A percentile compares a stretch with the other conserved stretches of the same genome.
Conservation (phyloP, 2,329 filamentous ascomycete species). For the Epichloe glyceriae region DNA sequence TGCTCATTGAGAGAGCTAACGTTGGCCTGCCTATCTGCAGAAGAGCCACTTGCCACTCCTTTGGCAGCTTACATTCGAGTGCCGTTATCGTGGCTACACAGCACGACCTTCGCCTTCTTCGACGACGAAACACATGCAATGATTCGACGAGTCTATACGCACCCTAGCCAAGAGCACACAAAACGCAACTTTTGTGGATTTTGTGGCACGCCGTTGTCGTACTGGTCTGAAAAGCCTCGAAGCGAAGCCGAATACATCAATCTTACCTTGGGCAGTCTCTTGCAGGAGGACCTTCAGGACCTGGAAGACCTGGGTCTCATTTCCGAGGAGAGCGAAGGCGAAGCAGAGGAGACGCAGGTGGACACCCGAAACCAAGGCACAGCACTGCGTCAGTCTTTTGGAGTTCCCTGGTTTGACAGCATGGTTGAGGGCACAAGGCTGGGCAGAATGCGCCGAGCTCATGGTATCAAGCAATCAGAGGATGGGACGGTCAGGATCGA, state of each 20-base stretch:
- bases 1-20: background rate
- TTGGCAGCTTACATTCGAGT: slow-evolving; percentile 73
- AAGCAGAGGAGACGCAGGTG: slow-evolving; percentile 12
- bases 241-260: slow-evolving; percentile 68
- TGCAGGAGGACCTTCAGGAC: slow-evolving; percentile 55
- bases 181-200: slow-evolving; percentile 81
- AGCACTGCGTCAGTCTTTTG: slow-evolving; percentile 43
- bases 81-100: slow-evolving; percentile 69
- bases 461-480: slow-evolving; percentile 37
- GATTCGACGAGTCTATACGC: slow-evolving; percentile 56
- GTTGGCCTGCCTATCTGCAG: slow-evolving; percentile 15
- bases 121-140: slow-evolving; percentile 59
- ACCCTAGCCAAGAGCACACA: slow-evolving; percentile 40
- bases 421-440: slow-evolving; percentile 65
- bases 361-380: slow-evolving; percentile 15
- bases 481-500: slow-evolving; percentile 57
- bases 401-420: slow-evolving; percentile 75
- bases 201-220: slow-evolving; percentile 75
- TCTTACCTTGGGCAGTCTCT: slow-evolving; percentile 66
- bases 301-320: slow-evolving; percentile 67
- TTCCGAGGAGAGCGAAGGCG: slow-evolving; percentile 28
- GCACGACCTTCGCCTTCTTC: slow-evolving; percentile 60
- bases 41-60: slow-evolving; percentile 57
- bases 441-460: slow-evolving; percentile 52
- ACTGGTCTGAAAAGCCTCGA: slow-evolving; percentile 64